Percentiles rank a stretch among this genome's conserved stretches.
These are phyloP conservation scores for Fragaria vesca DNA, from an alignment of 306 rosid genomes.

Conservation along the genomic window DNA sequence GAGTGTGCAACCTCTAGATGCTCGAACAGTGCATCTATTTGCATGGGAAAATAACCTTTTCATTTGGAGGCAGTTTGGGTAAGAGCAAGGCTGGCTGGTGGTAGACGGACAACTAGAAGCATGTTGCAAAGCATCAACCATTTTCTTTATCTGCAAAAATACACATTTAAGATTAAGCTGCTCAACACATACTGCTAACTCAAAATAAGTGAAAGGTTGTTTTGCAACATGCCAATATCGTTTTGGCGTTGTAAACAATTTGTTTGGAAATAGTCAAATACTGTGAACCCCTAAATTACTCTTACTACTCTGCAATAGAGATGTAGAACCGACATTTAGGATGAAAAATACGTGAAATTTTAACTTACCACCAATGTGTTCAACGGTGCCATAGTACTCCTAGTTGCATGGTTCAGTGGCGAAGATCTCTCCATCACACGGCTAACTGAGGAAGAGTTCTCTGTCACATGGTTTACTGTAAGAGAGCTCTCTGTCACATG, in stretches of 20 bases:
- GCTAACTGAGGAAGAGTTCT: background rate
- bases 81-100: slow-evolving; percentile 34
- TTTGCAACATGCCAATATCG: background rate
- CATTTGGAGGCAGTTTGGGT: slow-evolving; percentile 32
- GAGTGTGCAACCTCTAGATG: slow-evolving; percentile 29
- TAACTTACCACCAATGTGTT: slow-evolving; percentile 15
- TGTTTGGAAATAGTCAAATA: background rate
- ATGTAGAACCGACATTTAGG: background rate
- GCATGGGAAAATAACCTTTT: slow-evolving; percentile 42
- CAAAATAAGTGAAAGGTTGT: background rate
- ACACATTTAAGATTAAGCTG: background rate
- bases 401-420: background rate
- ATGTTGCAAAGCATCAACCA: slow-evolving; percentile 32
- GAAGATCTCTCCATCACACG: background rate
- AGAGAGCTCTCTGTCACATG: background rate
- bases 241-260: background rate
- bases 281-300: background rate
- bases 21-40: slow-evolving; percentile 28
- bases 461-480: background rate
- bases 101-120: slow-evolving; percentile 28
- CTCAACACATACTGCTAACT: background rate
- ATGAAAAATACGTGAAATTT: background rate
- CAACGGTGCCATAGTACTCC: slow-evolving; percentile 4
- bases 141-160: slow-evolving; percentile 22
- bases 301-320: background rate